These are phyloP conservation scores for Podospora tetraspora DNA, from an alignment of 495 filamentous ascomycete species.

Conservation along the genomic window DNA sequence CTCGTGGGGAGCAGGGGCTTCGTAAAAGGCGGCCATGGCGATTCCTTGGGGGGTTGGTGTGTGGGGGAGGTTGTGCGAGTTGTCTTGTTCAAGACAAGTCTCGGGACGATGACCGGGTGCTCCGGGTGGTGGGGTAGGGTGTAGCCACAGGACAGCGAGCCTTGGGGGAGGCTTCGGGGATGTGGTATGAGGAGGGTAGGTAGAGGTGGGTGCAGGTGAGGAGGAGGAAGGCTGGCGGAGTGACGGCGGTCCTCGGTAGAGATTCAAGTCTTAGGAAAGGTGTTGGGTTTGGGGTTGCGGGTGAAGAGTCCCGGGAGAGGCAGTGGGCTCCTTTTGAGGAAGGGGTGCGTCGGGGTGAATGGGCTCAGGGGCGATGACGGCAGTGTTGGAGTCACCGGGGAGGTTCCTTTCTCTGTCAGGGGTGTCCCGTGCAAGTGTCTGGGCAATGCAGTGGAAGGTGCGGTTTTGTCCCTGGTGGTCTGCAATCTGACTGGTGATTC, in stretches of 20 bases:
- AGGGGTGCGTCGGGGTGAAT: background rate
- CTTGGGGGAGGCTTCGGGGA: background rate
- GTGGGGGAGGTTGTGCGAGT: background rate
- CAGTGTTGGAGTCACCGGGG: constrained; percentile 10
- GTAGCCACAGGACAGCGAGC: background rate
- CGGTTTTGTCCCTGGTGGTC: constrained; percentile 9
- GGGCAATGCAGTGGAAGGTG: constrained; percentile 3
- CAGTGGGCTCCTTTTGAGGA: background rate
- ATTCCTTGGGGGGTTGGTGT: background rate
- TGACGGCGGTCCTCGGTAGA: background rate
- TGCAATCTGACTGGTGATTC: background rate
- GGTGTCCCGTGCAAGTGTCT: background rate
- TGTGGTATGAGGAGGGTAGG: background rate
- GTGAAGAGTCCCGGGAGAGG: background rate
- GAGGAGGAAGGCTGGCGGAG: background rate
- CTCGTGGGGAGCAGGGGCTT: constrained; percentile 22
- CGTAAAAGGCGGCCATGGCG: constrained; percentile 19
- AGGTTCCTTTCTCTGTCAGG: background rate
- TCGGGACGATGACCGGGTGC: background rate
- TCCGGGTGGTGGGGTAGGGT: background rate
- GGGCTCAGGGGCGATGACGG: background rate
- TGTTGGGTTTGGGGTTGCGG: constrained; percentile 1
- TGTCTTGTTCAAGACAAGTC: background rate
- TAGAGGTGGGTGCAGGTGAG: background rate
- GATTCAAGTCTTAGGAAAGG: background rate